Evolutionary conservation across 768 basidiomycete genomes (phyloP).

Genomic region (Lepiota brunneoincarnata): DNA sequence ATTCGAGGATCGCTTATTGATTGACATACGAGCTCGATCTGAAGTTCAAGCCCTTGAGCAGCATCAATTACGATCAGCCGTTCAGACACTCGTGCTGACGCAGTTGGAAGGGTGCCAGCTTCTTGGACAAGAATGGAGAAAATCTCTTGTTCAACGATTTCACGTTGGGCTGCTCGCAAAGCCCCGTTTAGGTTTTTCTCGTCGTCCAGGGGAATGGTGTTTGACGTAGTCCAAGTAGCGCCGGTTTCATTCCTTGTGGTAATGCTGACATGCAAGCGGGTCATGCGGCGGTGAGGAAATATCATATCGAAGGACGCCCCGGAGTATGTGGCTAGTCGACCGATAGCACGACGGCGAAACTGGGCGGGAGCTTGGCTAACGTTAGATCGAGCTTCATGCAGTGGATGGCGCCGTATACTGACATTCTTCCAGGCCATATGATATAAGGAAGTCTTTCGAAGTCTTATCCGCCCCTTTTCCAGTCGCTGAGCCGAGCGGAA

Average conservation of each 20-base stretch:
- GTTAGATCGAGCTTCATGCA: not conserved
- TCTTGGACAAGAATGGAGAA: slow-evolving; percentile 73
- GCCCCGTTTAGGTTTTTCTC: slow-evolving; percentile 44
- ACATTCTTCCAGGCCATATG: slow-evolving; percentile 85
- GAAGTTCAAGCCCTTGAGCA: slow-evolving; percentile 66
- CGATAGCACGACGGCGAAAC: slow-evolving; percentile 71
- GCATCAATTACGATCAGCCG: slow-evolving; percentile 73
- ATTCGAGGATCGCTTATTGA: not conserved
- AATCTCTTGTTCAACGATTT: slow-evolving; percentile 79
- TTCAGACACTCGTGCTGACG: slow-evolving; percentile 77
- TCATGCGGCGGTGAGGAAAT: slow-evolving; percentile 64
- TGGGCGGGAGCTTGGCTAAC: slow-evolving; percentile 50
- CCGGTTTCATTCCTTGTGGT: slow-evolving; percentile 25
- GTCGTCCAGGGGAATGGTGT: slow-evolving; percentile 28
- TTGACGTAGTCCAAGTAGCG: slow-evolving; percentile 29
- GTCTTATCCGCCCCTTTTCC: slow-evolving; percentile 81
- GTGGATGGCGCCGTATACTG: slow-evolving; percentile 22
- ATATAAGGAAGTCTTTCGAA: slow-evolving; percentile 76
- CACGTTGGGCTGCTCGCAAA: slow-evolving; percentile 61
- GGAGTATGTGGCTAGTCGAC: slow-evolving; percentile 54
- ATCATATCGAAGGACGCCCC: slow-evolving; percentile 41
- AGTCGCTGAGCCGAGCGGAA: slow-evolving; percentile 64
- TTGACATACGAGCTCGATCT: slow-evolving; percentile 66
- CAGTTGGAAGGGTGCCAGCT: slow-evolving; percentile 73
- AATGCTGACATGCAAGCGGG: slow-evolving; percentile 53